phyloP scores from a whole-genome alignment of 164 flowering plant genomes.

The Tetrastigma voinierianum region DNA sequence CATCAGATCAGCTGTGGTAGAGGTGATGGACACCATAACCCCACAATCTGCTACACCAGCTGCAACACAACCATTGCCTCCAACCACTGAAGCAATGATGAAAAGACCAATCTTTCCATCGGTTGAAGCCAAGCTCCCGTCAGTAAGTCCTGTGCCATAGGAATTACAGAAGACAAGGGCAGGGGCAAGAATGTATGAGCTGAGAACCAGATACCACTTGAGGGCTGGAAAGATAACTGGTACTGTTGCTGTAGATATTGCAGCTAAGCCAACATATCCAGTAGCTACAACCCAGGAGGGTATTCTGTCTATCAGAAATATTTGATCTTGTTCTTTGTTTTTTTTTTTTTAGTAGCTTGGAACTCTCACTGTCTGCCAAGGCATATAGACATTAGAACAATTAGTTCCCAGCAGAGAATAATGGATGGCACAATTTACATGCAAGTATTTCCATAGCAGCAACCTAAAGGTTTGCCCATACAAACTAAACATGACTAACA shows the following conservation, averaged over 20 bases:
- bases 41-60: slow-evolving; percentile 94
- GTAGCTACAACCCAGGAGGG: slow-evolving; percentile 89
- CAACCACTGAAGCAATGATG: slow-evolving; percentile 76
- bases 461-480: too few relatives aligned
- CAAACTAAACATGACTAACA: too few relatives aligned
- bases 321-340: slow-evolving; percentile 56
- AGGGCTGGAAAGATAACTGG: slow-evolving; percentile 87
- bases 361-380: slow-evolving; percentile 52
- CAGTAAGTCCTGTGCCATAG: slow-evolving; percentile 93
- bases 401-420: slow-evolving; percentile 4
- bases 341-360: slow-evolving; percentile 46
- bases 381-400: neutral
- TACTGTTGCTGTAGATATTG: slow-evolving; percentile 78
- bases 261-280: slow-evolving; percentile 79
- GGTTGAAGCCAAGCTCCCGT: slow-evolving; percentile 86
- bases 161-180: slow-evolving; percentile 98
- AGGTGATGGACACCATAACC: slow-evolving; percentile 92
- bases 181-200: slow-evolving; percentile 81
- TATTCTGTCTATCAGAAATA: slow-evolving; percentile 74
- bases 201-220: slow-evolving; percentile 85
- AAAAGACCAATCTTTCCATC: slow-evolving; percentile 94
- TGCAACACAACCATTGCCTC: slow-evolving; percentile 75
- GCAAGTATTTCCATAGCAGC: too few relatives aligned
- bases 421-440: too few relatives aligned
- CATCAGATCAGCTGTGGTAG: slow-evolving; percentile 99